These are phyloP conservation scores for Agapanthus africanus DNA, from an alignment of 106 monocot genomes.

Conservation along the genomic window DNA sequence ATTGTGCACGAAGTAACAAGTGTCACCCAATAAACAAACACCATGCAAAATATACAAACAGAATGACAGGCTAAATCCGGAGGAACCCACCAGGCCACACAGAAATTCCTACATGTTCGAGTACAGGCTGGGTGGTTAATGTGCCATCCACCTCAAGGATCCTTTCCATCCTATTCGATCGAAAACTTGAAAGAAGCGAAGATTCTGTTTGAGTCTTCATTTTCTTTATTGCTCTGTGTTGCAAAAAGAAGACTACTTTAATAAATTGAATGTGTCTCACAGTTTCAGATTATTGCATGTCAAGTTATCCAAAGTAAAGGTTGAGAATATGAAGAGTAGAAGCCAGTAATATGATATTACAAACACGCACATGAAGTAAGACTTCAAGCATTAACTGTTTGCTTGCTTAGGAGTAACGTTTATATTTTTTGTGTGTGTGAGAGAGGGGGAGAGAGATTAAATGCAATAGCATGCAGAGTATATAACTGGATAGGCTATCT, in stretches of 20 bases:
- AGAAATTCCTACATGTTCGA: conserved; percentile 92
- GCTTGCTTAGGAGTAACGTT: neutral
- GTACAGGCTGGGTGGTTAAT: conserved; percentile 86
- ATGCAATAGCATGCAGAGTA: neutral
- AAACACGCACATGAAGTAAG: neutral
- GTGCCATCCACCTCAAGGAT: conserved; percentile 94
- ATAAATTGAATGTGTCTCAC: neutral
- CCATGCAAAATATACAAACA: neutral
- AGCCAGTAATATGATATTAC: neutral
- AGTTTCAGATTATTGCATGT: neutral
- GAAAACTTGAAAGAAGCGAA: conserved; percentile 58
- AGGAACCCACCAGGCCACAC: conserved; percentile 83
- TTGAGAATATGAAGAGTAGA: neutral
- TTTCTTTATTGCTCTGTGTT: conserved; percentile 70
- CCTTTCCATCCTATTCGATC: conserved; percentile 63
- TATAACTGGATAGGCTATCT: neutral
- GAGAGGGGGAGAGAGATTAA: neutral
- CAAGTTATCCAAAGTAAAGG: neutral
- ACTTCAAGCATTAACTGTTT: neutral
- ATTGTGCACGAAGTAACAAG: conserved; percentile 5
- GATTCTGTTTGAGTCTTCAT: conserved; percentile 90
- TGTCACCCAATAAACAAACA: neutral
- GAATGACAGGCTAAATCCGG: neutral
- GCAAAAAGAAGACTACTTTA: conserved; percentile 1
- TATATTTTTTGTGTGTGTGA: neutral